A percentile compares a stretch with the other conserved stretches of the same genome.
phyloP scores from a whole-genome alignment of 371 early-diverging fungal genomes.

The Apophysomyces variabilis region DNA sequence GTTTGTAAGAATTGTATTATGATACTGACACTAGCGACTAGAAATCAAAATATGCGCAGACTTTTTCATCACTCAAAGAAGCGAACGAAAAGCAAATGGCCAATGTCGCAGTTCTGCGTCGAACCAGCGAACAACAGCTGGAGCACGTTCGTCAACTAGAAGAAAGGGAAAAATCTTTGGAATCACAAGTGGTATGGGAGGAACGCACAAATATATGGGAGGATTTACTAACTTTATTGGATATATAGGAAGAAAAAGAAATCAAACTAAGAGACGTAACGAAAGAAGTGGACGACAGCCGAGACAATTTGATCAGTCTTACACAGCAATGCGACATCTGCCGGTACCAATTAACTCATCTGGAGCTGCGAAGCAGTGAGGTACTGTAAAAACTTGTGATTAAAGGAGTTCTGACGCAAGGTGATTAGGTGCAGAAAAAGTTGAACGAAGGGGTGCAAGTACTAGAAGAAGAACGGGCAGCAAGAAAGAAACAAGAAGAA shows the following conservation, averaged over 20 bases:
- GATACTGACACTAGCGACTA: not conserved
- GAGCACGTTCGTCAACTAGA: slow-evolving; percentile 47
- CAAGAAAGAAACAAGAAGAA: slow-evolving; percentile 57
- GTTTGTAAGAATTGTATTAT: not conserved
- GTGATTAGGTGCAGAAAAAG: slow-evolving; percentile 46
- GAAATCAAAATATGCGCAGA: slow-evolving; percentile 45
- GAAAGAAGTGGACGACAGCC: slow-evolving; percentile 54
- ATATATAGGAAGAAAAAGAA: slow-evolving; percentile 35
- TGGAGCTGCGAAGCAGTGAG: slow-evolving; percentile 20
- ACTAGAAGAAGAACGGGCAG: slow-evolving; percentile 62
- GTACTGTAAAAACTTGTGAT: slow-evolving; percentile 24
- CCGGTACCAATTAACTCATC: slow-evolving; percentile 26
- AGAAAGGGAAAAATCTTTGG: slow-evolving; percentile 38
- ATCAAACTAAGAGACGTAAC: slow-evolving; percentile 50
- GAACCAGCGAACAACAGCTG: slow-evolving; percentile 47
- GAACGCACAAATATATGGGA: not conserved
- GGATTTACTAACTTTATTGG: not conserved
- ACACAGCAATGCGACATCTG: slow-evolving; percentile 39
- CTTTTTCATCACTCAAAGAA: slow-evolving; percentile 43
- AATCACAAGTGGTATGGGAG: slow-evolving; percentile 36
- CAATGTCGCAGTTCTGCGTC: slow-evolving; percentile 35
- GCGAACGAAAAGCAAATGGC: slow-evolving; percentile 40
- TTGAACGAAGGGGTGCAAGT: slow-evolving; percentile 63
- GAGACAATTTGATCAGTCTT: slow-evolving; percentile 45
- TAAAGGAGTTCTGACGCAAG: slow-evolving; percentile 9